These are phyloP conservation scores for Botrytis porri DNA, from an alignment of 2,329 filamentous ascomycete genomes.

Conservation along the genomic window DNA sequence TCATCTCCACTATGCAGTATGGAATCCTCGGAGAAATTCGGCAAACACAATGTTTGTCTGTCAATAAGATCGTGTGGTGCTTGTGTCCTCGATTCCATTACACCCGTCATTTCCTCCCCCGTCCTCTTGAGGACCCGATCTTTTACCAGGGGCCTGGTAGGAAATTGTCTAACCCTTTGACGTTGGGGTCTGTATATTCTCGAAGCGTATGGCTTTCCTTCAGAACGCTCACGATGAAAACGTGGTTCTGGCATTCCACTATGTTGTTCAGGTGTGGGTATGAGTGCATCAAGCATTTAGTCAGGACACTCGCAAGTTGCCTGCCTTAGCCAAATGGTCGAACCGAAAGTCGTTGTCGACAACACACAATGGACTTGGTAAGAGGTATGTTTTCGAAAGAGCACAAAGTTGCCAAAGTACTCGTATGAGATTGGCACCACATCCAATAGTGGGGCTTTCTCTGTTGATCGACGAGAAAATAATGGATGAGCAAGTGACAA, in stretches of 20 bases:
- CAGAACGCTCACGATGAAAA: conserved; percentile 21
- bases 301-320: conserved; percentile 15
- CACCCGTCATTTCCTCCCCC: conserved; percentile 25
- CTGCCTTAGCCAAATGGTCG: neutral
- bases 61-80: conserved; percentile 28
- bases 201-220: conserved; percentile 26
- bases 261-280: conserved; percentile 8
- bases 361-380: neutral
- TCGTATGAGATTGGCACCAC: conserved; percentile 1
- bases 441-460: conserved; percentile 2
- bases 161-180: conserved; percentile 28
- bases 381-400: neutral
- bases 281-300: conserved; percentile 13
- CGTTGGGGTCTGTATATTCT: conserved; percentile 32
- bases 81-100: conserved; percentile 19
- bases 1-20: conserved; percentile 34
- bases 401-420: conserved; percentile 1
- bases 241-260: conserved; percentile 31
- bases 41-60: conserved; percentile 35
- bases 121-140: conserved; percentile 16
- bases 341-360: neutral
- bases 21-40: conserved; percentile 29
- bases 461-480: neutral
- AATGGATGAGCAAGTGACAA: neutral
- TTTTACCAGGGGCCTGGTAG: conserved; percentile 22